phyloP scores from a whole-genome alignment of 1,284 basidiomycete genomes.

The Somion occarium region DNA sequence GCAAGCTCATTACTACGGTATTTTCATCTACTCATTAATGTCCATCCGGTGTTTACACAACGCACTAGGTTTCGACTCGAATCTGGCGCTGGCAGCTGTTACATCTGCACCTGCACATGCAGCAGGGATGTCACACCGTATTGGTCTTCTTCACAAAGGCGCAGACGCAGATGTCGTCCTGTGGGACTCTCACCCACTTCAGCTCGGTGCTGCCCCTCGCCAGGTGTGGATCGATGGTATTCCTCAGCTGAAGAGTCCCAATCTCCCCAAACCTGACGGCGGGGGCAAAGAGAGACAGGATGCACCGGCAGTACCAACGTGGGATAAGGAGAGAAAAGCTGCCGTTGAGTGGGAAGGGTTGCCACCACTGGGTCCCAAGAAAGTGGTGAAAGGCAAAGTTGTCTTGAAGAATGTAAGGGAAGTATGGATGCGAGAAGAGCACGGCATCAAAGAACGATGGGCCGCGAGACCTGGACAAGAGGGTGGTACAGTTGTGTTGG shows the following conservation, averaged over 20 bases:
- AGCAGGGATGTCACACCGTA: slow-evolving; percentile 76
- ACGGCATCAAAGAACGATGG: slow-evolving; percentile 18
- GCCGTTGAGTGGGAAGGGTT: slow-evolving; percentile 63
- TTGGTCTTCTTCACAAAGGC: slow-evolving; percentile 72
- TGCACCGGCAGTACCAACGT: slow-evolving; percentile 53
- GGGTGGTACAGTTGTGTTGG: slow-evolving; percentile 31
- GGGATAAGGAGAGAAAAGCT: slow-evolving; percentile 46
- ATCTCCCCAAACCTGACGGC: slow-evolving; percentile 37
- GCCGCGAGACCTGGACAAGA: slow-evolving; percentile 5
- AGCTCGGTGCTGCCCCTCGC: slow-evolving; percentile 65
- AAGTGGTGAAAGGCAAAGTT: slow-evolving; percentile 33
- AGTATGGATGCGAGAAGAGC: slow-evolving; percentile 30
- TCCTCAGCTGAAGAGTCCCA: slow-evolving; percentile 40
- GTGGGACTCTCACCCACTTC: slow-evolving; percentile 80
- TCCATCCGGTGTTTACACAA: neutral
- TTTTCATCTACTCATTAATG: neutral
- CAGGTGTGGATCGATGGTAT: slow-evolving; percentile 75
- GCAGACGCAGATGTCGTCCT: slow-evolving; percentile 54
- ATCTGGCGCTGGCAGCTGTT: slow-evolving; percentile 67
- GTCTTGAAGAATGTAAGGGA: slow-evolving; percentile 57
- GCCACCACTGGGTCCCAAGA: slow-evolving; percentile 48
- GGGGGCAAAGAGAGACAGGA: slow-evolving; percentile 34
- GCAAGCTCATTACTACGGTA: slow-evolving; percentile 77
- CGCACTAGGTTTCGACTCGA: slow-evolving; percentile 38
- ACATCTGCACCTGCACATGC: slow-evolving; percentile 76